phyloP scores from a whole-genome alignment of 2,329 filamentous ascomycete genomes.

The Fusarium piperis region DNA sequence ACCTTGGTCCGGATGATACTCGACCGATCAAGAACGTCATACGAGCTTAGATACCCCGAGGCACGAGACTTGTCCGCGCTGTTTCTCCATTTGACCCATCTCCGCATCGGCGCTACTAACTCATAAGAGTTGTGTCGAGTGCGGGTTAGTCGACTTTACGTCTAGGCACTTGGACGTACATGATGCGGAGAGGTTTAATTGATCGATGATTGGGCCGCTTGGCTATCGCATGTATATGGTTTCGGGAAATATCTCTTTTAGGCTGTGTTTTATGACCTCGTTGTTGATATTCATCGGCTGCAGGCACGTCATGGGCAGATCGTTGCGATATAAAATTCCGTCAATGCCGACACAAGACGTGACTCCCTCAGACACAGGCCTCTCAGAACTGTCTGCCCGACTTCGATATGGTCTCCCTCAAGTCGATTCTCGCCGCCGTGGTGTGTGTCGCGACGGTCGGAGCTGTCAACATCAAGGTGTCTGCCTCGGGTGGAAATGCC shows the following conservation, averaged over 20 bases:
- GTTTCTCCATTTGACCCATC: not conserved
- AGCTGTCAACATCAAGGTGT: constrained; percentile 51
- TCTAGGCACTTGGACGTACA: constrained; percentile 23
- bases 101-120: constrained; percentile 18
- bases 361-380: not conserved
- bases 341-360: not conserved
- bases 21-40: constrained; percentile 23
- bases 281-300: not conserved
- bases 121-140: not conserved
- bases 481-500: constrained; percentile 51
- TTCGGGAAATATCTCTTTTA: not conserved
- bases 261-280: not conserved
- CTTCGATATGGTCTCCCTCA: constrained; percentile 30
- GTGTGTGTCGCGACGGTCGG: constrained; percentile 21
- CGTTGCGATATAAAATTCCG: constrained; percentile 4
- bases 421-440: constrained; percentile 28
- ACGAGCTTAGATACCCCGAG: constrained; percentile 8
- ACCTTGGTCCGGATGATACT: constrained; percentile 15
- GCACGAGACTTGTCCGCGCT: not conserved
- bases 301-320: not conserved
- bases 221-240: not conserved
- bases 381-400: not conserved
- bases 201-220: constrained; percentile 28
- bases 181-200: constrained; percentile 25
- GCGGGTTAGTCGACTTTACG: constrained; percentile 11